phyloP scores from a whole-genome alignment of 352 stramenopile species.

The Globisporangium takayamanum region DNA sequence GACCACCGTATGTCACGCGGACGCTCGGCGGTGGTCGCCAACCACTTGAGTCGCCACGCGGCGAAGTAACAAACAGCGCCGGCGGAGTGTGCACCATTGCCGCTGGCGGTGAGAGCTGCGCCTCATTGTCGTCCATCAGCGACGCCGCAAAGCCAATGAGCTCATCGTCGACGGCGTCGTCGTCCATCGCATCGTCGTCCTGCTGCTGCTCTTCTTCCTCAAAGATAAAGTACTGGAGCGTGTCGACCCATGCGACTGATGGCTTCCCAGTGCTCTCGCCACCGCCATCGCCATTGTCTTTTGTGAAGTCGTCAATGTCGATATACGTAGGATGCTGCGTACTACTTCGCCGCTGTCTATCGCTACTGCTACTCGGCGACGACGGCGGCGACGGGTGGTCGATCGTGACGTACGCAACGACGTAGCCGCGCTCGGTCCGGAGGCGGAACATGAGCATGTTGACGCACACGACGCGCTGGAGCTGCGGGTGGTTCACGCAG shows the following conservation, averaged over 20 bases:
- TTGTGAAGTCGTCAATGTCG: constrained; percentile 29
- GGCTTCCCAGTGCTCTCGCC: constrained; percentile 12
- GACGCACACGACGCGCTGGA: constrained; percentile 40
- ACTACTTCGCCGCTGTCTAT: background rate
- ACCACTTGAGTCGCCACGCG: background rate
- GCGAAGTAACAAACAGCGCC: background rate
- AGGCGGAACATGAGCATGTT: constrained; percentile 20
- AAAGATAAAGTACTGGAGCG: constrained; percentile 37
- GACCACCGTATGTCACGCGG: constrained; percentile 39
- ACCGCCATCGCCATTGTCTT: background rate
- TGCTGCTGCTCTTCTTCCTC: constrained; percentile 8
- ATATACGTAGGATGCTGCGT: constrained; percentile 5
- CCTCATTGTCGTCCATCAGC: constrained; percentile 28
- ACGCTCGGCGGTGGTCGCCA: constrained; percentile 11
- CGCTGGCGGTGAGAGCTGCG: constrained; percentile 16
- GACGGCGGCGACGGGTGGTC: constrained; percentile 25
- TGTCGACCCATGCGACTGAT: constrained; percentile 38
- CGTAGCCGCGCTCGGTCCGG: constrained; percentile 30
- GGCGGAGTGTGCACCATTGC: background rate
- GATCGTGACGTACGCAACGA: constrained; percentile 41
- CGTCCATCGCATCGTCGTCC: constrained; percentile 14
- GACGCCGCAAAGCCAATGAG: constrained; percentile 25
- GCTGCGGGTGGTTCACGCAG: constrained; percentile 40
- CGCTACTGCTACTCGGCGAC: constrained; percentile 4
- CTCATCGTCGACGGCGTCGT: constrained; percentile 26